phyloP scores from a whole-genome alignment of 2,329 filamentous ascomycete species.

The Rutstroemia sp. region DNA sequence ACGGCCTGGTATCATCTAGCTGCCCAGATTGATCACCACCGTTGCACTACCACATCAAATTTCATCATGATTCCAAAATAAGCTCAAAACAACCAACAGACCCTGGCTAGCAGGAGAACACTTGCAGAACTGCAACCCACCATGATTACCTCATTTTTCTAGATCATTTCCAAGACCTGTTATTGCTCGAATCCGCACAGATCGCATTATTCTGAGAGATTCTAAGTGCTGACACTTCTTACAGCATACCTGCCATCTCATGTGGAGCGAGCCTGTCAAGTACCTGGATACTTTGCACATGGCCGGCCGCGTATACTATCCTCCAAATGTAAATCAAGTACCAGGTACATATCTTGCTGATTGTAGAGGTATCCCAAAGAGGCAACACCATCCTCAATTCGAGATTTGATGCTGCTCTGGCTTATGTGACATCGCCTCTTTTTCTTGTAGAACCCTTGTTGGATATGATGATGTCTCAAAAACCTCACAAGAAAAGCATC shows the following conservation, averaged over 20 bases:
- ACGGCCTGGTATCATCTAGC: too few species aligned
- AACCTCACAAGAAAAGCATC: not conserved
- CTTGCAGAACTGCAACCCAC: slow-evolving; percentile 4
- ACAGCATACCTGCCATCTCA: not conserved
- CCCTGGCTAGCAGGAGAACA: not conserved
- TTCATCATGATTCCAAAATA: slow-evolving; percentile 1
- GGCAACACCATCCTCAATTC: not conserved
- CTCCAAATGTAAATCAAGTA: not conserved
- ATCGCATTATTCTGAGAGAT: not conserved
- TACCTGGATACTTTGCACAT: not conserved
- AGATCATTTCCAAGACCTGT: not conserved
- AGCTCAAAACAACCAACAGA: not conserved
- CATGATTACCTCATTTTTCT: slow-evolving; percentile 7
- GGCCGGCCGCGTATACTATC: not conserved
- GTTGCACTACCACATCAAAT: not conserved
- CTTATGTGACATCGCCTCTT: not conserved
- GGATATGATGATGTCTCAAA: slow-evolving; percentile 5
- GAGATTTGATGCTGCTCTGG: not conserved
- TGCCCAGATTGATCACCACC: not conserved
- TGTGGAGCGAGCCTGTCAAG: too few species aligned
- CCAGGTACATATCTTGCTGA: not conserved
- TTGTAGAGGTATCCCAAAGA: not conserved
- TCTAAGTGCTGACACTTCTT: slow-evolving; percentile 8
- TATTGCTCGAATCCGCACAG: not conserved
- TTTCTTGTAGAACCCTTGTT: slow-evolving; percentile 1